These are phyloP conservation scores for Acer negundo DNA, from an alignment of 345 rosid species.

Conservation along the genomic window DNA sequence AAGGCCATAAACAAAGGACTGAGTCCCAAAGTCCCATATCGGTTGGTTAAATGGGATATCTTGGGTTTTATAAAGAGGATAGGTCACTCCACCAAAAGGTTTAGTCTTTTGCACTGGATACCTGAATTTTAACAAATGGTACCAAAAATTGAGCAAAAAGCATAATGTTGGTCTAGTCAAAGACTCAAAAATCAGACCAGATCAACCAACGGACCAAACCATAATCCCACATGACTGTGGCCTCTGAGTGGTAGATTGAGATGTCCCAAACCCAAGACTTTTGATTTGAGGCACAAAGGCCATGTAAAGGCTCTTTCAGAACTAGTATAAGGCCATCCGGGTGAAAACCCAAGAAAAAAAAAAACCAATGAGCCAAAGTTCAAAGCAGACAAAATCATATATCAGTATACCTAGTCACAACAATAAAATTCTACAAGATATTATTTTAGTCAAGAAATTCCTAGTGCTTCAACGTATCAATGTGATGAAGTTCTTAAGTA, in stretches of 20 bases:
- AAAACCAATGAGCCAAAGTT: background rate
- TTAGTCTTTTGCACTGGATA: background rate
- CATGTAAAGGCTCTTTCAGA: background rate
- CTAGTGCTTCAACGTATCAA: background rate
- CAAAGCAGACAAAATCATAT: background rate
- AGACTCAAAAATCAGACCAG: background rate
- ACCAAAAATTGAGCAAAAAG: background rate
- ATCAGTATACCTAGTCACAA: too few species aligned
- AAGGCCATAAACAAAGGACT: background rate
- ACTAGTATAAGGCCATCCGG: too few species aligned
- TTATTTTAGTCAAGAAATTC: background rate
- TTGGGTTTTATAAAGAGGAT: background rate
- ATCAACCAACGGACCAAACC: background rate
- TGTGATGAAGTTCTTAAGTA: background rate
- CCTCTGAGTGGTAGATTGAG: background rate
- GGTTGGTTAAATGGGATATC: background rate
- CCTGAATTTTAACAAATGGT: background rate
- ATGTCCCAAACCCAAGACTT: background rate
- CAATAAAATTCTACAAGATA: background rate
- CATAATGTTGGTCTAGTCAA: too few species aligned
- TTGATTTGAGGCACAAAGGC: background rate
- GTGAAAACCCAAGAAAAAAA: background rate
- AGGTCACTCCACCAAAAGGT: background rate
- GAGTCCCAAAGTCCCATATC: background rate
- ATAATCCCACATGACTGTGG: background rate